Evolutionary conservation across 1,284 basidiomycete species (phyloP).

Genomic region (Heterobasidion irregulare): DNA sequence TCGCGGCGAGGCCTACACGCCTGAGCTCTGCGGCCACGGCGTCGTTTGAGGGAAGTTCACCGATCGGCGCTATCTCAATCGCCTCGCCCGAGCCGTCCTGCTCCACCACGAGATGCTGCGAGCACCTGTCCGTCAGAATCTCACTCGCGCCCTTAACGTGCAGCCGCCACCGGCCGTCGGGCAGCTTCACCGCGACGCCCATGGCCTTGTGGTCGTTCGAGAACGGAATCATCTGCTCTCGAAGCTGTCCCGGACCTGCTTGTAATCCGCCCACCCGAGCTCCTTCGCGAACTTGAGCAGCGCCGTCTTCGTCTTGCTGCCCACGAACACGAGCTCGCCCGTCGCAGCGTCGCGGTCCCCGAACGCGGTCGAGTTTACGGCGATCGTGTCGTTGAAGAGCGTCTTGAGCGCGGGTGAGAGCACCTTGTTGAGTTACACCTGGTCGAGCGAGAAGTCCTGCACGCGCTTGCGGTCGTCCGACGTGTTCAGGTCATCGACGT

Average conservation of each 20-base stretch:
- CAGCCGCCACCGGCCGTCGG: slow-evolving; percentile 57
- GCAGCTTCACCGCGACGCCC: slow-evolving; percentile 78
- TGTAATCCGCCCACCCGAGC: slow-evolving; percentile 77
- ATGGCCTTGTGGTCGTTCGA: slow-evolving; percentile 94
- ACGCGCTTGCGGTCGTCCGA: slow-evolving; percentile 31
- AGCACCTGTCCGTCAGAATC: slow-evolving; percentile 77
- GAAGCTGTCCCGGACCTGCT: slow-evolving; percentile 56
- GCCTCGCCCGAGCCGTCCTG: slow-evolving; percentile 24
- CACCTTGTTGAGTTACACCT: slow-evolving; percentile 55
- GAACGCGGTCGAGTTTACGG: slow-evolving; percentile 95
- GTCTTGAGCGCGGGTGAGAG: slow-evolving; percentile 56
- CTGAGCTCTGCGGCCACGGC: slow-evolving; percentile 46
- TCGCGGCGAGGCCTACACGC: slow-evolving; percentile 29
- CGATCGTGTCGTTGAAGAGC: slow-evolving; percentile 82
- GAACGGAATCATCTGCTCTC: slow-evolving; percentile 88
- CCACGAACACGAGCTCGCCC: slow-evolving; percentile 70
- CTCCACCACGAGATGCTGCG: slow-evolving; percentile 61
- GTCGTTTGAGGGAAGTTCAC: slow-evolving; percentile 53
- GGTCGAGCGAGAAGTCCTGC: slow-evolving; percentile 83
- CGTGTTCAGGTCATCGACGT: slow-evolving; percentile 47
- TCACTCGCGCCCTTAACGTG: slow-evolving; percentile 94
- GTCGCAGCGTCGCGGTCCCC: slow-evolving; percentile 70
- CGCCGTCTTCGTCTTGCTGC: slow-evolving; percentile 96
- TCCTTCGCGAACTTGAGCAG: slow-evolving; percentile 87
- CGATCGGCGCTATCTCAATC: slow-evolving; percentile 56